Percentiles rank a stretch among this genome's conserved stretches.
These are phyloP conservation scores for Cordia subcordata DNA, from an alignment of 257 asterid species.

Conservation along the genomic window DNA sequence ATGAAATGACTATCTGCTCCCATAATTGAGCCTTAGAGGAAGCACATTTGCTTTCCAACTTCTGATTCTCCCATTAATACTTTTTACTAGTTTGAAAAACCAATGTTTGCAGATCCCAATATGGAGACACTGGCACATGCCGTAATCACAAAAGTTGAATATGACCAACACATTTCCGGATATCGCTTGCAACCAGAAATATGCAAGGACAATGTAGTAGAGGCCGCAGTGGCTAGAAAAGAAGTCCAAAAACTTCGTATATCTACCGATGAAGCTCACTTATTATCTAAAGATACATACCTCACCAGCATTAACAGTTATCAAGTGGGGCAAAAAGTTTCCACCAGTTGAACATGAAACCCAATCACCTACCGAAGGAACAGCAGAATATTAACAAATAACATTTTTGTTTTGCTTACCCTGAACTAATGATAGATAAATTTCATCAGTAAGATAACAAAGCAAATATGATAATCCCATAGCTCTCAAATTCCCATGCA, in stretches of 20 bases:
- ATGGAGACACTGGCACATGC: no score
- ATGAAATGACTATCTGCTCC: no score
- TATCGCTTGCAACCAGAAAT: not conserved
- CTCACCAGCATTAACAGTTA: conserved; percentile 66
- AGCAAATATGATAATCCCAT: no score
- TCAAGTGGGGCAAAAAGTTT: conserved; percentile 59
- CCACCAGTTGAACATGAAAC: conserved; percentile 59
- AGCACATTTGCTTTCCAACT: not conserved
- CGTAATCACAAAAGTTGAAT: no score
- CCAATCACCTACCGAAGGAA: conserved; percentile 49
- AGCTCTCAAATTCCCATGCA: no score
- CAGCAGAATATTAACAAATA: not conserved
- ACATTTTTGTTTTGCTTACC: no score
- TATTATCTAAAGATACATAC: conserved; percentile 26
- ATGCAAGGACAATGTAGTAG: not conserved
- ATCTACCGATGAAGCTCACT: conserved; percentile 8
- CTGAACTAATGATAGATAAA: no score
- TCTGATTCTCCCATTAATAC: not conserved
- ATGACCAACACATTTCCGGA: no score
- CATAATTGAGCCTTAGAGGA: no score
- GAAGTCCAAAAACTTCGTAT: not conserved
- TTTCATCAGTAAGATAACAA: no score
- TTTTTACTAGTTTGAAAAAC: not conserved
- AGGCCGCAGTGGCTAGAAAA: not conserved
- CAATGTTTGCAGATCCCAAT: no score